Evolutionary conservation across 2,329 filamentous ascomycete species (phyloP).

Genomic region (Rhynchosporium agropyri): DNA sequence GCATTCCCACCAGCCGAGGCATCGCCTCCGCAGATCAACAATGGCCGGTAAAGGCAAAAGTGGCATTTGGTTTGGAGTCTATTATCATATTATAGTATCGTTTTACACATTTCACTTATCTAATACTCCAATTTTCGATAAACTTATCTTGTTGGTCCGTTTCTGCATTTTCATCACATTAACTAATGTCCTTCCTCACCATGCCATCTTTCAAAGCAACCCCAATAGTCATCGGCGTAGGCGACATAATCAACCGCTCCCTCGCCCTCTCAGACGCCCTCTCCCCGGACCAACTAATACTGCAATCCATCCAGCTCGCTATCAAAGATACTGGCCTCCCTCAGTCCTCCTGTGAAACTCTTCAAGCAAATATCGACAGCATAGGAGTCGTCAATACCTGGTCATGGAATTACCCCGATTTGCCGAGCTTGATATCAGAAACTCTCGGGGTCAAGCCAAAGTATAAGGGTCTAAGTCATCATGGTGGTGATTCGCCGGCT

Average conservation of each 20-base stretch:
- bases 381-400: constrained; percentile 63
- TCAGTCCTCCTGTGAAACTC: constrained; percentile 35
- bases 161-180: neutral
- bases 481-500: constrained; percentile 66
- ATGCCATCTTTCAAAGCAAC: constrained; percentile 25
- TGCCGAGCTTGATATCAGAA: constrained; percentile 56
- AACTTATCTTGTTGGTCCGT: neutral
- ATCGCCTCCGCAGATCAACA: constrained; percentile 11
- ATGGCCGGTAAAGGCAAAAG: constrained; percentile 2
- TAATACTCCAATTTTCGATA: too few species aligned
- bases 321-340: constrained; percentile 52
- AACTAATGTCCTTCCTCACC: neutral
- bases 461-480: constrained; percentile 55
- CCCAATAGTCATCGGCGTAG: constrained; percentile 65
- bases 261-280: constrained; percentile 53
- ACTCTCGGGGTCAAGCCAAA: constrained; percentile 51
- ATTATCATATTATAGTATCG: neutral
- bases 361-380: constrained; percentile 56
- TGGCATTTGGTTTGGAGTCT: neutral
- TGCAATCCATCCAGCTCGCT: constrained; percentile 55
- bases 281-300: constrained; percentile 62
- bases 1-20: constrained; percentile 8
- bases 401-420: constrained; percentile 66
- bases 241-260: constrained; percentile 62
- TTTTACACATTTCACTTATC: neutral